Base-by-base conservation (phyloP, 495 filamentous ascomycete species). In the Pyronema omphalodes region DNA sequence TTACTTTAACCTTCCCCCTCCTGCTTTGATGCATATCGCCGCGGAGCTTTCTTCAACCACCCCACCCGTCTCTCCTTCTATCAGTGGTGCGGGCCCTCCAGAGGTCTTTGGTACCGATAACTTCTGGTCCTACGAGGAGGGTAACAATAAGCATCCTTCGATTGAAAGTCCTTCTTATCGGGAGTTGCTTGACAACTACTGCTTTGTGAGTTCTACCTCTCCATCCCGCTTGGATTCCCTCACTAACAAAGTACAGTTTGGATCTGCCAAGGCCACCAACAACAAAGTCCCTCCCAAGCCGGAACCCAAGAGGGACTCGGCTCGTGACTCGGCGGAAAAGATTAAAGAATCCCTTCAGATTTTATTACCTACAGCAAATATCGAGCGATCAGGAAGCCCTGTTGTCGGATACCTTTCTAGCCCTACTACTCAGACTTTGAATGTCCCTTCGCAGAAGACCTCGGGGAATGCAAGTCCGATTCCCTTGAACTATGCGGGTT, bases 171-270 rank as follows among this genome's bases (percentile, higher is more conserved):
- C 82, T 39, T 83, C 85, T 51, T 95, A 96, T 68, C 81, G 87
- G 65, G 91, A 98, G 67, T 74, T 98, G 54, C 78, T 98, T 62
- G 84, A 93, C 73, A 93, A 93, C 70, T 98, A 93, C 71, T 98
- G 91, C 74, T 94, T 93, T 76, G 88, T 94, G 85, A 77, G 88
- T 93, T 72, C 67, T 29, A 43, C 29, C 23, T 58, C 64, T 39
- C 57, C 40, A 53, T 39, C 65, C 67, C 59, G 69, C 45, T 59
- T 53, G 44, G 29, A 33, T 44, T 9, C 36, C 23, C 23, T 5
- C 23, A 15, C 17, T 36, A 44, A 36, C 9, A 35, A 7, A 29
- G 36, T 54, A 15, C 54, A 77, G 75, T 77, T 70, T 70, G 74
- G 73, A 12, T 71, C 75, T 34, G 59, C 68, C 39, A 73, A 72